These are phyloP conservation scores for Emericellopsis terricola DNA, from an alignment of 495 filamentous ascomycete genomes.

Conservation along the genomic window DNA sequence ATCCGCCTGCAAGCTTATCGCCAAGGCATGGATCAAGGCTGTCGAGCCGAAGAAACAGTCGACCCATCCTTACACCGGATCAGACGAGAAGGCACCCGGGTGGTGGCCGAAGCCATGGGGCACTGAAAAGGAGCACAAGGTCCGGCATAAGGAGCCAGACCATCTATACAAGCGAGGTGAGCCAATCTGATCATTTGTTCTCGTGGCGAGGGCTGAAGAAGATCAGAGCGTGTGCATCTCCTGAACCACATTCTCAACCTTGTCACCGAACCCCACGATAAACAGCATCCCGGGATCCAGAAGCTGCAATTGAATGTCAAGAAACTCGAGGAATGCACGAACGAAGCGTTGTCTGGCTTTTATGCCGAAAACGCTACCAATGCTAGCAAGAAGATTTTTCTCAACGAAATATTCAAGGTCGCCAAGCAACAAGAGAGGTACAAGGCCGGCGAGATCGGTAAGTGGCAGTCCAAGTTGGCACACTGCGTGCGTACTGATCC, in stretches of 20 bases:
- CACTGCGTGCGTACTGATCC: too few relatives aligned
- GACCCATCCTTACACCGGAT: slow-evolving; percentile 61
- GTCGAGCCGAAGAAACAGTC: slow-evolving; percentile 80
- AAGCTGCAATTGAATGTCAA: slow-evolving; percentile 20
- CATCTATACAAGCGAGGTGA: slow-evolving; percentile 62
- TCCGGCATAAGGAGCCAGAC: slow-evolving; percentile 68
- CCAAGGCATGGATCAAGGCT: slow-evolving; percentile 65
- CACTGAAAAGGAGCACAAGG: slow-evolving; percentile 12
- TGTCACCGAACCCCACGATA: slow-evolving; percentile 25
- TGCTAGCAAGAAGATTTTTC: slow-evolving; percentile 17
- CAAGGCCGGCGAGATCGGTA: slow-evolving; percentile 41
- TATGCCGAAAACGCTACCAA: slow-evolving; percentile 28
- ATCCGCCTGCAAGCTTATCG: slow-evolving; percentile 50
- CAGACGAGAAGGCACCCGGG: slow-evolving; percentile 44
- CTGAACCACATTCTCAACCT: slow-evolving; percentile 44
- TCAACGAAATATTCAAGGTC: slow-evolving; percentile 53
- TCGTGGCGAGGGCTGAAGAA: neutral
- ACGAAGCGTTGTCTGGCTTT: slow-evolving; percentile 24
- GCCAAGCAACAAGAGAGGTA: slow-evolving; percentile 44
- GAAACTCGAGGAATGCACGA: slow-evolving; percentile 26
- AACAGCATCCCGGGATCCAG: slow-evolving; percentile 18
- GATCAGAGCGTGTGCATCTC: slow-evolving; percentile 39
- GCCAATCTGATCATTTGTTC: too few relatives aligned
- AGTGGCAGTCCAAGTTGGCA: too few relatives aligned
- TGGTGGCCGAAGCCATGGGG: slow-evolving; percentile 65